Base-by-base conservation (phyloP, 2,329 filamentous ascomycete species). In the Malbranchea zuffiana region DNA sequence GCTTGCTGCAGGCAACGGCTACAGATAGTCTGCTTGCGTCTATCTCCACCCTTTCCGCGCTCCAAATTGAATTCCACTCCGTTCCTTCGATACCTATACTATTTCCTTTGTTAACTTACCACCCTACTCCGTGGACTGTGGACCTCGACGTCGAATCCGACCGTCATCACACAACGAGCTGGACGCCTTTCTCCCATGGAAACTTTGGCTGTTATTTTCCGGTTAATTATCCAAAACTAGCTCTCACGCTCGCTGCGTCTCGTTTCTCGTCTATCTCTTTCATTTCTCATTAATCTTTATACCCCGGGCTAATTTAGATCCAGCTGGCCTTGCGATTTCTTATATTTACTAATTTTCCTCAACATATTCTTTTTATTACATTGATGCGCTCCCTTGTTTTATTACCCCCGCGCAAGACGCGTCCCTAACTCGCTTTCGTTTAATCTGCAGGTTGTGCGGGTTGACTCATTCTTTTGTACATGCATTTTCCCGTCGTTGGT, bases 1-100 rank as follows among this genome's bases (percentile, higher is more conserved):
- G 47, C 81, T 82, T 67, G 79, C 80, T 36, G 75, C 78, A 20
- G 74, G 80, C 45, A 50, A 57, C 39, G 56, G 51, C 37, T 60
- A 49, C 45, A 53, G 56, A 40, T 62, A 58, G 51, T 28, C 10
- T 19, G n/a, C n/a, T n/a, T n/a, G n/a, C n/a, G n/a, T n/a, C n/a
- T n/a, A n/a, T n/a, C n/a, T n/a, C n/a, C n/a, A n/a, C n/a, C n/a
- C n/a, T n/a, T n/a, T n/a, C n/a, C n/a, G n/a, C n/a, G n/a, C n/a
- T n/a, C n/a, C n/a, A n/a, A n/a, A n/a, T n/a, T n/a, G n/a, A n/a
- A n/a, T n/a, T n/a, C n/a, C n/a, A n/a, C n/a, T n/a, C n/a, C n/a
- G n/a, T n/a, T n/a, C n/a, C n/a, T n/a, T n/a, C n/a, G n/a, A n/a
- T n/a, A n/a, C n/a, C n/a, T n/a, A n/a, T n/a, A n/a, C n/a, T n/a